phyloP scores from a whole-genome alignment of 2,329 filamentous ascomycete species.

The Epichloe gansuensis region DNA sequence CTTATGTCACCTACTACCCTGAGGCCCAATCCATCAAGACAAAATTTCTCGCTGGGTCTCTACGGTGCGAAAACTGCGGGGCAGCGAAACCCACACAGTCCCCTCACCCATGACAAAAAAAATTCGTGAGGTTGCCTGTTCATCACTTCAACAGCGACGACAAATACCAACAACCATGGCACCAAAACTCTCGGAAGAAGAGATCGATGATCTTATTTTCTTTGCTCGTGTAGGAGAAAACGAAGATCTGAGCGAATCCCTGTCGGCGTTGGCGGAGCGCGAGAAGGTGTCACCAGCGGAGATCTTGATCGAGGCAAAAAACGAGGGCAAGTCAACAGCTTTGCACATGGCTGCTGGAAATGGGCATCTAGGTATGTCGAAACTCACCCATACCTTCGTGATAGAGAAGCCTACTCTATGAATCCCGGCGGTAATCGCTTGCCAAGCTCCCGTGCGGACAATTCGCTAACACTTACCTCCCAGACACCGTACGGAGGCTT shows the following conservation, averaged over 20 bases:
- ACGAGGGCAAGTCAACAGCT: slow-evolving; percentile 65
- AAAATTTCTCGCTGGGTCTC: background rate
- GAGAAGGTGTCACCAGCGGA: slow-evolving; percentile 47
- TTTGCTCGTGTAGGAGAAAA: slow-evolving; percentile 68
- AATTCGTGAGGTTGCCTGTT: slow-evolving; percentile 15
- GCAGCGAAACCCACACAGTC: slow-evolving; percentile 21
- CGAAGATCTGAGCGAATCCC: slow-evolving; percentile 46
- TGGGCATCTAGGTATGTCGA: slow-evolving; percentile 59
- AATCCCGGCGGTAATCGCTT: rapidly evolving
- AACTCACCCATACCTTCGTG: background rate
- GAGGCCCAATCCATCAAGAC: background rate
- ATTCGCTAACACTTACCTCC: slow-evolving; percentile 1
- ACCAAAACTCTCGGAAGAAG: slow-evolving; percentile 54
- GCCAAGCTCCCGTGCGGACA: background rate
- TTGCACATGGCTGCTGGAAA: slow-evolving; percentile 92
- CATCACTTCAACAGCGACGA: background rate
- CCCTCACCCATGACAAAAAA: slow-evolving; percentile 19
- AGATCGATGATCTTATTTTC: slow-evolving; percentile 87
- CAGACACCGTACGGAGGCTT: slow-evolving; percentile 33
- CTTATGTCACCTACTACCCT: background rate
- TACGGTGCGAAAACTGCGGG: slow-evolving; percentile 26
- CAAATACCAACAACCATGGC: slow-evolving; percentile 23
- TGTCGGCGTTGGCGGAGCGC: slow-evolving; percentile 48
- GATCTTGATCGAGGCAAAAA: slow-evolving; percentile 57
- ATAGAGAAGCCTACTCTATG: background rate